Percentiles rank a stretch among this genome's conserved stretches.
Evolutionary conservation across 225 moss, liverwort and hornwort species (phyloP).

Genomic region (Physcomitrium patens): DNA sequence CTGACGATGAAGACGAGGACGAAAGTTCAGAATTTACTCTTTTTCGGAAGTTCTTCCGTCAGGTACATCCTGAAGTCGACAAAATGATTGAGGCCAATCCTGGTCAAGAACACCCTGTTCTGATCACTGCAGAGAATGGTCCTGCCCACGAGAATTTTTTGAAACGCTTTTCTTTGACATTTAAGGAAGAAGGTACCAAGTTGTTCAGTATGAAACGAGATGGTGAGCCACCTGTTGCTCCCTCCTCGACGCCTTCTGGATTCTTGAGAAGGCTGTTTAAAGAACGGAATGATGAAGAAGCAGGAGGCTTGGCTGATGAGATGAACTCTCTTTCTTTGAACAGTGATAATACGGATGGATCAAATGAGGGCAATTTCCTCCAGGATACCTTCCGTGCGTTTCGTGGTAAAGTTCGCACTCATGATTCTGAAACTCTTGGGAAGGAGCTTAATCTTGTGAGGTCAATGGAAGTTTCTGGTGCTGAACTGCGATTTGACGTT

Average conservation of each 20-base stretch:
- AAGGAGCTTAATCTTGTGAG: conserved; percentile 46
- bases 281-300: conserved; percentile 86
- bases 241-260: conserved; percentile 75
- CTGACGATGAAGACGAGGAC: conserved; percentile 92
- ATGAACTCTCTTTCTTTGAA: conserved; percentile 60
- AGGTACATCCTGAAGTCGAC: conserved; percentile 91
- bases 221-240: conserved; percentile 57
- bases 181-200: conserved; percentile 69
- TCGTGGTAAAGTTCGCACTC: conserved; percentile 54
- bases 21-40: conserved; percentile 83
- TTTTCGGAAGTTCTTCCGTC: conserved; percentile 86
- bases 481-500: conserved; percentile 51
- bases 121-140: conserved; percentile 72
- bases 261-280: conserved; percentile 89
- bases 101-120: conserved; percentile 68
- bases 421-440: conserved; percentile 55
- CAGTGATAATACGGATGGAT: conserved; percentile 62
- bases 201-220: conserved; percentile 76
- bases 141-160: conserved; percentile 85
- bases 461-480: conserved; percentile 45
- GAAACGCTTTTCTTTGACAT: conserved; percentile 58
- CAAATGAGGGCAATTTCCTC: conserved; percentile 58
- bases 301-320: conserved; percentile 56
- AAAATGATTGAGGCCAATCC: conserved; percentile 47
- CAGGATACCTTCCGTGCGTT: conserved; percentile 65